phyloP scores from a whole-genome alignment of 208 protist species.

The Acanthamoeba castellanii region DNA sequence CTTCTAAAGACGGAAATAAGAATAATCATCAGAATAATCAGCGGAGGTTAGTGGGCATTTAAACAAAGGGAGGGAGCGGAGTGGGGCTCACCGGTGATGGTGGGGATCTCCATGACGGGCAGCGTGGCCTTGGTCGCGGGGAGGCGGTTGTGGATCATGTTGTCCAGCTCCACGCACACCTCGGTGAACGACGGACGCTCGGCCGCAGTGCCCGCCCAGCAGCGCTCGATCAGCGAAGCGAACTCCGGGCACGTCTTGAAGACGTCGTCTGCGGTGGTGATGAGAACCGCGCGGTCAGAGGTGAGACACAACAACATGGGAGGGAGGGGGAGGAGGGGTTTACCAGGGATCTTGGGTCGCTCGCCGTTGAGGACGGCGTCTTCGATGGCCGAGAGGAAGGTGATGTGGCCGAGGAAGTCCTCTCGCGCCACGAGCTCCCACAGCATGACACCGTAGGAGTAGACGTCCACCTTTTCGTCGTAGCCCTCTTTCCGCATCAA shows the following conservation, averaged over 20 bases:
- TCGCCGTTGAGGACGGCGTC: conserved; percentile 70
- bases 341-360: conserved; percentile 68
- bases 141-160: background rate
- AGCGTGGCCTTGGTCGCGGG: background rate
- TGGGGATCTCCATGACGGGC: conserved; percentile 53
- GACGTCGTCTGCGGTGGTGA: conserved; percentile 17
- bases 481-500: conserved; percentile 70
- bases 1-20: background rate
- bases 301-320: too few species aligned
- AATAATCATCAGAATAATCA: background rate
- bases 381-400: conserved; percentile 74
- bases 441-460: conserved; percentile 67
- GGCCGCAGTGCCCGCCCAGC: conserved; percentile 22
- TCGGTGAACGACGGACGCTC: conserved; percentile 53
- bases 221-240: conserved; percentile 66
- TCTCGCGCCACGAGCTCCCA: conserved; percentile 70
- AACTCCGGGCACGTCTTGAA: conserved; percentile 37
- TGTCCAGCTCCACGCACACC: conserved; percentile 42
- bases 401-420: conserved; percentile 75
- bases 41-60: background rate
- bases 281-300: background rate
- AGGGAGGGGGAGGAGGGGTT: background rate
- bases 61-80: background rate
- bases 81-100: background rate
- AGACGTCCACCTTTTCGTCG: conserved; percentile 75